Evolutionary conservation across 2,329 filamentous ascomycete species (phyloP), one percentile per base, ranked within the genome.

Genomic region (Ceratocystis alfenasii): DNA sequence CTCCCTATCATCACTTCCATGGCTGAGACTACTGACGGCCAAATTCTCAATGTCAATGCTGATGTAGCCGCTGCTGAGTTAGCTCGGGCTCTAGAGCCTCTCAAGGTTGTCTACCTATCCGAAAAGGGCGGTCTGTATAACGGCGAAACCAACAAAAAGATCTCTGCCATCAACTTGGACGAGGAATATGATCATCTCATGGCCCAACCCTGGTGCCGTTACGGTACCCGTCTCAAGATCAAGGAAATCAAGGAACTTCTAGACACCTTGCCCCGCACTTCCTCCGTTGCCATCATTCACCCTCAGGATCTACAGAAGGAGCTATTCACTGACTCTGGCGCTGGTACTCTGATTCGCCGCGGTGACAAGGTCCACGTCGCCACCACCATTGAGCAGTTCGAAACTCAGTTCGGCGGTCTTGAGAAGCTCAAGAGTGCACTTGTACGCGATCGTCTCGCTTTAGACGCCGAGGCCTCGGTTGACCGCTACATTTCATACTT

Each of bases 61-160:
- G 94, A 99, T 76, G 93, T 96, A 68, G 93, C 93, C 45, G 94
- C 94, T 36, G 92, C 92, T 70, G 93, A 96, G 78, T 81, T 99
- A 68, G 93, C 94, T 28, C 87, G 90, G 68, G 85, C 89, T 66
- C 80, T 99, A 65, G 87, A 97, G 76, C 94, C 94, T 30, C 79
- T 97, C 72, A 99, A 99, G 84, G 93, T 97, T 68, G 92, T 99
- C 68, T 99, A 96, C 75, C 82, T 97, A n/a, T 95, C 91, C 4
- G 94, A 99, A 79, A 97, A 97, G 82, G 94, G 94, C 62, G 94
- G 93, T 6, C 79, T 99, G 44, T 95, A 96, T 77, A 90, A 97
- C 74, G 92, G 91, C 68, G 89, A 95, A 69, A 89, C 87, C n/a
- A 88, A 88, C 67, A 87, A 93, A 79, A 95, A 96, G 79, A 97